Evolutionary conservation across 2,329 filamentous ascomycete species (phyloP).

Genomic region (Colletotrichum sp.): DNA sequence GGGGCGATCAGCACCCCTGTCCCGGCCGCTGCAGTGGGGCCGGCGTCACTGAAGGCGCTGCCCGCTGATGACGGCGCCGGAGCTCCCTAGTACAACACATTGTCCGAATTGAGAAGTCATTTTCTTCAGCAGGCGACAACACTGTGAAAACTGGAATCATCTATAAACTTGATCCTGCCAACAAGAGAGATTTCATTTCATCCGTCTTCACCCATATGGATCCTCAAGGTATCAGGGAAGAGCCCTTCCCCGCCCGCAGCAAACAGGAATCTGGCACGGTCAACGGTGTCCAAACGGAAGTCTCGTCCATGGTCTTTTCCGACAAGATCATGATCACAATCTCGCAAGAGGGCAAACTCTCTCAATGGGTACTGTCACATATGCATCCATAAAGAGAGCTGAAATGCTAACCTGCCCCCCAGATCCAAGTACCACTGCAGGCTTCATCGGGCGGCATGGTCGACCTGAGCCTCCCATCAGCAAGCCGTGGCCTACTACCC

Average conservation of each 20-base stretch:
- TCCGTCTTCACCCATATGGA: constrained; percentile 39
- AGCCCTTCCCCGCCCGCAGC: constrained; percentile 73
- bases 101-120: not conserved
- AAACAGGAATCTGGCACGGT: constrained; percentile 66
- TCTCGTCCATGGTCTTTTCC: constrained; percentile 75
- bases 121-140: not conserved
- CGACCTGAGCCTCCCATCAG: constrained; percentile 61
- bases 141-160: not conserved
- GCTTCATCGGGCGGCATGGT: constrained; percentile 67
- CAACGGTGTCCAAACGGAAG: constrained; percentile 73
- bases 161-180: not conserved
- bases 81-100: not conserved
- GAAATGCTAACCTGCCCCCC: not conserved
- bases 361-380: constrained; percentile 79
- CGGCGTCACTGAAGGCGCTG: not conserved
- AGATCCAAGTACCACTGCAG: constrained; percentile 83
- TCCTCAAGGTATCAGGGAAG: constrained; percentile 44
- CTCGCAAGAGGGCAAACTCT: constrained; percentile 82
- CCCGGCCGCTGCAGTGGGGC: not conserved
- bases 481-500: constrained; percentile 65
- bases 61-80: not conserved
- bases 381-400: constrained; percentile 22
- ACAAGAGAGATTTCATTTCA: not conserved
- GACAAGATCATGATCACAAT: constrained; percentile 93
- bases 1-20: constrained; percentile 26